Percentiles rank a stretch among this genome's conserved stretches.
These are phyloP conservation scores for Crithidia fasciculata DNA, from an alignment of 208 protist species.

Conservation along the genomic window DNA sequence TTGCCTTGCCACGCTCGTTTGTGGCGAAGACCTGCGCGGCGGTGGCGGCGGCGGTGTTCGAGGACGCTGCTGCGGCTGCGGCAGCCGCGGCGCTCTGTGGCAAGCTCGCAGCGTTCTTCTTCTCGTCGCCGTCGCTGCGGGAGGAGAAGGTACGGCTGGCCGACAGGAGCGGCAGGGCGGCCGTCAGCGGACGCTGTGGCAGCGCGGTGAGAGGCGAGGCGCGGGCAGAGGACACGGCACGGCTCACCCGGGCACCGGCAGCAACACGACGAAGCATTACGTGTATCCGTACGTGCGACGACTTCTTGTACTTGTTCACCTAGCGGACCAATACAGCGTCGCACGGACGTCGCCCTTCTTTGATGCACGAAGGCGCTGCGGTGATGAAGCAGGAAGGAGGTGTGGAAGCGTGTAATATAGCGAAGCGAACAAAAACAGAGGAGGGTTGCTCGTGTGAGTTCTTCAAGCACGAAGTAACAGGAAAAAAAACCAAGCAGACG, in stretches of 20 bases:
- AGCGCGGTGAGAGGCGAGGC: background rate
- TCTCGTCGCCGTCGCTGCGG: constrained; percentile 12
- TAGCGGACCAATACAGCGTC: too few species aligned
- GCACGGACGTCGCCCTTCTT: too few species aligned
- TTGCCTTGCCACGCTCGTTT: constrained; percentile 4
- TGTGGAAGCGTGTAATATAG: too few species aligned
- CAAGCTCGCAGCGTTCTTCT: background rate
- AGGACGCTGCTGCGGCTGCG: constrained; percentile 13
- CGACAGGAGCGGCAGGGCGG: background rate
- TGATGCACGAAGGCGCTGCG: too few species aligned
- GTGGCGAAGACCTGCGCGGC: constrained; percentile 24
- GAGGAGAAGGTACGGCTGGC: constrained; percentile 21
- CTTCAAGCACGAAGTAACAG: too few species aligned
- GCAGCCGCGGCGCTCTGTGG: constrained; percentile 15
- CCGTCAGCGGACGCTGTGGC: background rate
- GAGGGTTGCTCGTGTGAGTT: too few species aligned
- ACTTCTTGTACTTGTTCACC: too few species aligned
- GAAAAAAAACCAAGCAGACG: too few species aligned
- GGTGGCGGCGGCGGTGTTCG: constrained; percentile 12
- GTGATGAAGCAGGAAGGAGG: too few species aligned
- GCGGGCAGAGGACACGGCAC: background rate
- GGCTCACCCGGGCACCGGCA: constrained; percentile 5
- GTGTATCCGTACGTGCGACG: too few species aligned
- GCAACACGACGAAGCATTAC: constrained; percentile 31
- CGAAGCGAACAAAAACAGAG: too few species aligned